These are phyloP conservation scores for Dactylellina haptotyla DNA, from an alignment of 2,329 filamentous ascomycete species.

Conservation along the genomic window DNA sequence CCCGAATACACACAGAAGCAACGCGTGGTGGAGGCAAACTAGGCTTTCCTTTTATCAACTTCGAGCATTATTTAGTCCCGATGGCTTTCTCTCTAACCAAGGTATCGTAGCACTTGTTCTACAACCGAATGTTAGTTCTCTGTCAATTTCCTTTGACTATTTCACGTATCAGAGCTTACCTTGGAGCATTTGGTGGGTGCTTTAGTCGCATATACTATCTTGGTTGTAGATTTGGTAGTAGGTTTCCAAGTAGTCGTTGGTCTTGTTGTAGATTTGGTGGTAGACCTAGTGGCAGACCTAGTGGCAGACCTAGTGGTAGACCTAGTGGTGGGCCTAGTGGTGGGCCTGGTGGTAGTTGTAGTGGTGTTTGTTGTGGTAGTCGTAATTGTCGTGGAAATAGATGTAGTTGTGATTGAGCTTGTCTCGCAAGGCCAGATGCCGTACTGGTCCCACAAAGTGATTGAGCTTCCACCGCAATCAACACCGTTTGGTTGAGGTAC, in stretches of 20 bases:
- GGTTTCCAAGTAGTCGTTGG: no score
- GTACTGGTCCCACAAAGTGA: no score
- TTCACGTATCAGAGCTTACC: no score
- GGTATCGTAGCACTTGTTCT: no score
- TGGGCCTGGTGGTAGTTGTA: not conserved
- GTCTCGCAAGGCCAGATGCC: not conserved
- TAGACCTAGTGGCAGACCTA: not conserved
- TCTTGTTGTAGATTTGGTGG: not conserved
- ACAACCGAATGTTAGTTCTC: no score
- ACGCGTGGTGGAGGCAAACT: no score
- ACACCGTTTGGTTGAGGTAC: constrained; percentile 22
- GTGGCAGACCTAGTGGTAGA: not conserved
- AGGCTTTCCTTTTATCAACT: not conserved
- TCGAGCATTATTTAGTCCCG: not conserved
- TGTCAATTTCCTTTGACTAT: no score
- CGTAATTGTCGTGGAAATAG: not conserved
- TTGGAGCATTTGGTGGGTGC: no score
- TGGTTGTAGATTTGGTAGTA: no score
- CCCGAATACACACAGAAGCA: no score
- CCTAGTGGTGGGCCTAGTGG: not conserved
- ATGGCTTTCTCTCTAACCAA: not conserved
- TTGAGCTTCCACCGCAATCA: not conserved
- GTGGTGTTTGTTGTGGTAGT: not conserved
- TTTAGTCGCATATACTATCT: no score
- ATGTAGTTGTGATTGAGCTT: not conserved